Base-by-base conservation (phyloP, 2,329 filamentous ascomycete species). In the Podosphaera xanthii region DNA sequence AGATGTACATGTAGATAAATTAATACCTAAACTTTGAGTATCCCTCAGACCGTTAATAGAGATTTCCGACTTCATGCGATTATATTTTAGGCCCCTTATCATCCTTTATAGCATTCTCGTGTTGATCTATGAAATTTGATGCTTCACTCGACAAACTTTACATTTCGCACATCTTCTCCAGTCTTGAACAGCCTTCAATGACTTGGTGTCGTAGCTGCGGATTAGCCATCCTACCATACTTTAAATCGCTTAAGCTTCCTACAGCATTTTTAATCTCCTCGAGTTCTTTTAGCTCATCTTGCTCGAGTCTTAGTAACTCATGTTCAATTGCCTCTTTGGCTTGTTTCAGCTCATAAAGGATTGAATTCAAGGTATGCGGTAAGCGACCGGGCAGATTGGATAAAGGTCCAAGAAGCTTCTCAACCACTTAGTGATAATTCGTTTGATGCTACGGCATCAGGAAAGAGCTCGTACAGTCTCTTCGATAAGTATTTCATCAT, bases 241-340 rank as follows among this genome's bases (percentile, higher is more conserved):
- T 81, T 59, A 94, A 75, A 70, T 94, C 87, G 70, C 87, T 94
- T 68, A 95, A 73, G 55, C 79, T 80, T 38, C 84, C 84, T 14
- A 92, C 77, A 0, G 77, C 83, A 59, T 80, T 76, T 63, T 77
- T 76, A 58, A 92, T 77, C 9, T 80, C 77, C 3, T 77, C 73
- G 4, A 85, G 70, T 2, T 88, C 72, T 1, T 69, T 69, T 0
- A 75, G 74, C 58, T 84, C 80, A 64, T 91, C 83, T 40, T 77
- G 73, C 64, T 87, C 79, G 3, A 90, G 73, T 46, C 73, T 74
- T 60, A 75, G 73, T 59, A 91, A 80, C 67, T 92, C 84, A 30
- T 75, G 75, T 66, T 89, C 80, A 35, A 94, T 72, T 61, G 80
- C 79, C 14, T 73, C 70, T 48, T 77, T 77, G 2, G 88, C 86